Conservation (phyloP, 1,284 basidiomycete species). For the Gyrodon tennesseensis region DNA sequence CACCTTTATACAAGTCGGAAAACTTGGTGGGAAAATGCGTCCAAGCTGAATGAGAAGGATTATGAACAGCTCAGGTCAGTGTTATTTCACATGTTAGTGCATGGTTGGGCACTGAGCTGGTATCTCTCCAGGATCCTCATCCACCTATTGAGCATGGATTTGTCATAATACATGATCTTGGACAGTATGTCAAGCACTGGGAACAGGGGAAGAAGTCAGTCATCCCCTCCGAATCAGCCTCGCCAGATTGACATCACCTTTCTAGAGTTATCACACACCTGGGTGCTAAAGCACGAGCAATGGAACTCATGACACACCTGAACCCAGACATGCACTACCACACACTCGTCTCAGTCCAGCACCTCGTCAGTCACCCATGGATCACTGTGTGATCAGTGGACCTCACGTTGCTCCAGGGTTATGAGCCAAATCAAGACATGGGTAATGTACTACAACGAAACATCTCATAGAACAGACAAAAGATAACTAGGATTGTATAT, state of each 20-base stretch:
- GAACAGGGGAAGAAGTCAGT: constrained; percentile 87
- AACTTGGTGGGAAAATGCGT: constrained; percentile 97
- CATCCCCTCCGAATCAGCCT: background rate
- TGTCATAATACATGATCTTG: constrained; percentile 90
- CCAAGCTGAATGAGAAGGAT: constrained; percentile 78
- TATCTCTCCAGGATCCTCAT: constrained; percentile 64
- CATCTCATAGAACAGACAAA: constrained; percentile 24
- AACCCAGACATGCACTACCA: constrained; percentile 91
- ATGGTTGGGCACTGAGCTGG: background rate
- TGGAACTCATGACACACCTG: constrained; percentile 92
- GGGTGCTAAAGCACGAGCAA: constrained; percentile 86
- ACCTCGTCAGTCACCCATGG: constrained; percentile 81
- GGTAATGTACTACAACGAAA: constrained; percentile 17
- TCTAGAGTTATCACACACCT: constrained; percentile 75
- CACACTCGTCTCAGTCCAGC: constrained; percentile 81
- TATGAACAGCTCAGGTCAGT: constrained; percentile 76
- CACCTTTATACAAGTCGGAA: constrained; percentile 94
- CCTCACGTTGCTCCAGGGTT: background rate
- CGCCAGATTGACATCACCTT: constrained; percentile 3
- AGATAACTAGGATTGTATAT: constrained; percentile 15
- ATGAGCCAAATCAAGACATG: constrained; percentile 3
- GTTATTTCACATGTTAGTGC: background rate
- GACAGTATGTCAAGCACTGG: constrained; percentile 88
- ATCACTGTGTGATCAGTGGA: constrained; percentile 42
- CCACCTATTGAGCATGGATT: constrained; percentile 61